Conservation (phyloP, 1,284 basidiomycete species). For the Grifola frondosa region DNA sequence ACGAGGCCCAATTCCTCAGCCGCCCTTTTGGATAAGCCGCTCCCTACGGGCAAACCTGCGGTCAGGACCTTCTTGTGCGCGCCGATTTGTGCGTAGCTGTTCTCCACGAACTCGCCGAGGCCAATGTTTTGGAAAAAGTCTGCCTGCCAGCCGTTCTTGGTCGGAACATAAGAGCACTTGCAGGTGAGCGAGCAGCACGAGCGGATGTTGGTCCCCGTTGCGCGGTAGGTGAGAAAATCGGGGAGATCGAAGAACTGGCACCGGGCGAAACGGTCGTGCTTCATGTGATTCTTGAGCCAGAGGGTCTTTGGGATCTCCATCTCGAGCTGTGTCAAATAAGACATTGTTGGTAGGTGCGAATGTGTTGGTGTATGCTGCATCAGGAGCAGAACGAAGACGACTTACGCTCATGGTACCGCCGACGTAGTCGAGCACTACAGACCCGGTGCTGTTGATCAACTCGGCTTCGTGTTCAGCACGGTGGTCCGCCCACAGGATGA, state of each 20-base stretch:
- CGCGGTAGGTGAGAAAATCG: conserved; percentile 93
- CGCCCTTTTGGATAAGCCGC: conserved; percentile 76
- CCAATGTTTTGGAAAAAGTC: conserved; percentile 87
- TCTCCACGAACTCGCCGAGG: conserved; percentile 63
- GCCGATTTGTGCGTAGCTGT: conserved; percentile 79
- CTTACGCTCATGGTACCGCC: conserved; percentile 95
- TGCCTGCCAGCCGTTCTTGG: conserved; percentile 81
- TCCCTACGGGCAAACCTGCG: conserved; percentile 91
- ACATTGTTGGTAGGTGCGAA: not conserved
- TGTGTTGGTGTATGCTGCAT: too few relatives aligned
- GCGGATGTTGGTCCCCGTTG: conserved; percentile 77
- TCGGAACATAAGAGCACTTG: conserved; percentile 95
- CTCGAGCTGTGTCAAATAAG: conserved; percentile 62
- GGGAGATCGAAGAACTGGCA: conserved; percentile 98
- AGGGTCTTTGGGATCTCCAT: conserved; percentile 98
- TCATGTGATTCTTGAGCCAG: conserved; percentile 94
- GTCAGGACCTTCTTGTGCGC: conserved; percentile 67
- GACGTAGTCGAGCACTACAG: conserved; percentile 90
- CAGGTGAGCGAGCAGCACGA: conserved; percentile 94
- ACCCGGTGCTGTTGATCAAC: conserved; percentile 84
- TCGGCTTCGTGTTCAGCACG: conserved; percentile 91
- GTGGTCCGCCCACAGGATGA: conserved; percentile 94
- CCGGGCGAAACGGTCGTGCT: conserved; percentile 66
- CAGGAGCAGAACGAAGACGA: too few relatives aligned
- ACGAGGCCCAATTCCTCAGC: conserved; percentile 85